These are phyloP conservation scores for Luffa aegyptiaca DNA, from an alignment of 306 rosid genomes.

Conservation along the genomic window DNA sequence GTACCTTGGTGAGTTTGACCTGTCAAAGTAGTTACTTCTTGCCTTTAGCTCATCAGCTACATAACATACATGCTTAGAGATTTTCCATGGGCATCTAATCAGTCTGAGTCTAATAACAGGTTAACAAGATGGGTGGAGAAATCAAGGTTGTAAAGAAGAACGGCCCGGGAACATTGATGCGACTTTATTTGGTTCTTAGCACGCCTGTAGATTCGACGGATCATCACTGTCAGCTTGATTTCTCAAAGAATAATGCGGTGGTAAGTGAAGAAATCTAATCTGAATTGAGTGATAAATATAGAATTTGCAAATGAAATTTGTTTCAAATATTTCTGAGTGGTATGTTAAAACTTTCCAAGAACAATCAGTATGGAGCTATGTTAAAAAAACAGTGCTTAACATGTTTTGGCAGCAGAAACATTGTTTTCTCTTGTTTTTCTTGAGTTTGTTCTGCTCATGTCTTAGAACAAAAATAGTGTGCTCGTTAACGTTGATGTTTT, in stretches of 20 bases:
- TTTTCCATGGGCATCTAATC: background rate
- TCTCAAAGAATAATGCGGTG: constrained; percentile 47
- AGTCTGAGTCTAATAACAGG: constrained; percentile 34
- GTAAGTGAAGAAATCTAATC: constrained; percentile 35
- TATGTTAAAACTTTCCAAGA: background rate
- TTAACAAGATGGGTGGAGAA: constrained; percentile 97
- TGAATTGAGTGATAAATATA: background rate
- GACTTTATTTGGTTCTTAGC: constrained; percentile 57
- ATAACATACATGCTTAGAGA: background rate
- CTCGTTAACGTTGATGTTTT: background rate
- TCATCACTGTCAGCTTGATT: constrained; percentile 54
- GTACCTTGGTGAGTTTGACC: constrained; percentile 71
- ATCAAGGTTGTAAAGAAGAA: constrained; percentile 78
- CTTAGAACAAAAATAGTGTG: background rate
- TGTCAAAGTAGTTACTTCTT: background rate
- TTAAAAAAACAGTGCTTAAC: background rate
- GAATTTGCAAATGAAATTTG: background rate
- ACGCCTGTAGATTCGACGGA: constrained; percentile 57
- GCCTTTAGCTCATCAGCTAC: background rate
- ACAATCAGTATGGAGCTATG: background rate
- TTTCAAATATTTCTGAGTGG: background rate
- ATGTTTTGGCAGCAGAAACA: background rate
- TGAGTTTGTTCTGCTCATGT: background rate
- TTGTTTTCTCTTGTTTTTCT: background rate
- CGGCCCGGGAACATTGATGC: constrained; percentile 84